phyloP scores from a whole-genome alignment of 495 filamentous ascomycete genomes.

The Aspergillus avenaceus region DNA sequence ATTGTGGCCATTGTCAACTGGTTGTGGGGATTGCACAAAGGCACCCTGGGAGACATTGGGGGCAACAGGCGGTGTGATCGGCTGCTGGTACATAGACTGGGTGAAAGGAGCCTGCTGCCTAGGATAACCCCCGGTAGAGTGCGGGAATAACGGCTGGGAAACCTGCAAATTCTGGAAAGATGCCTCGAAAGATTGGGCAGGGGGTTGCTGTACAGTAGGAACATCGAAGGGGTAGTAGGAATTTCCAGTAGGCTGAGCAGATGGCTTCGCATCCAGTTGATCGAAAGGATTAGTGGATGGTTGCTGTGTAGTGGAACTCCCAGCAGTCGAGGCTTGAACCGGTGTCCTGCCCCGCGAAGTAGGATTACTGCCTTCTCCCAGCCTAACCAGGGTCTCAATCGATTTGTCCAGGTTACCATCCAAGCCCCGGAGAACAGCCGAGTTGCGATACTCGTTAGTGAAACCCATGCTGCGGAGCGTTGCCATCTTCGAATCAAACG shows the following conservation, averaged over 20 bases:
- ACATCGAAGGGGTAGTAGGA: conserved; percentile 68
- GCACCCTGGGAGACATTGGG: conserved; percentile 49
- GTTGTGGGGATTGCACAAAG: conserved; percentile 40
- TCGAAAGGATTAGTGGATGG: conserved; percentile 50
- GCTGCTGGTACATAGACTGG: conserved; percentile 48
- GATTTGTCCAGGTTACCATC: conserved; percentile 80
- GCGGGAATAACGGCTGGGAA: conserved; percentile 70
- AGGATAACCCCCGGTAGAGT: conserved; percentile 76
- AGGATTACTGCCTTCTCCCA: conserved; percentile 63
- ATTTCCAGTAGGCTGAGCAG: conserved; percentile 21
- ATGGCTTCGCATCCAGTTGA: conserved; percentile 34
- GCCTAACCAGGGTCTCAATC: conserved; percentile 73
- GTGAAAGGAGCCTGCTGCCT: conserved; percentile 45
- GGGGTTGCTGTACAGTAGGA: conserved; percentile 32
- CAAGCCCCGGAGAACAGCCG: conserved; percentile 70
- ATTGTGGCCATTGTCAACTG: conserved; percentile 50
- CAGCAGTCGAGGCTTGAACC: conserved; percentile 19
- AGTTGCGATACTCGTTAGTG: conserved; percentile 73
- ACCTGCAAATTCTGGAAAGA: conserved; percentile 73
- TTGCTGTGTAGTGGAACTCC: conserved; percentile 9
- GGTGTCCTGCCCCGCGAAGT: conserved; percentile 37
- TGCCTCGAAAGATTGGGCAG: conserved; percentile 59
- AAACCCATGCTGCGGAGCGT: conserved; percentile 91
- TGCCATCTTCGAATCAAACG: conserved; percentile 65
- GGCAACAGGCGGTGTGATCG: conserved; percentile 58